A percentile compares a stretch with the other conserved stretches of the same genome.
These are phyloP conservation scores for Erigeron canadensis DNA, from an alignment of 129 eudicot species.

Conservation along the genomic window DNA sequence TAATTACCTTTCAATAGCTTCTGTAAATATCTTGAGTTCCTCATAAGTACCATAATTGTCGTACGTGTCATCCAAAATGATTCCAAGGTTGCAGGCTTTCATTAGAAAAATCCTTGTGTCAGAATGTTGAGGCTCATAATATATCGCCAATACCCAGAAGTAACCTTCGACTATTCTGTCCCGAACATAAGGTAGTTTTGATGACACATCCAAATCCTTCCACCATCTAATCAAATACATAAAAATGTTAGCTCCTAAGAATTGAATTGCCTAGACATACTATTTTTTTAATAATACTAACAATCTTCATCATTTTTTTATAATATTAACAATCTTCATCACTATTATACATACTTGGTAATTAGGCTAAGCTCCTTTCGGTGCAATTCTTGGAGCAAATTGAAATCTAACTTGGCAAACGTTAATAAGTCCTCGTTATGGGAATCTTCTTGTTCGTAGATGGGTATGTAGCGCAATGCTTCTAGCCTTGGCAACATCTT, in stretches of 20 bases:
- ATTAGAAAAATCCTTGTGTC: neutral
- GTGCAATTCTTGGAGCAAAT: slow-evolving; percentile 6
- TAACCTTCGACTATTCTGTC: no score
- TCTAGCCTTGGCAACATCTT: slow-evolving; percentile 4
- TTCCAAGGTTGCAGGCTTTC: neutral
- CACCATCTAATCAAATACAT: no score
- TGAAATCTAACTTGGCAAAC: neutral
- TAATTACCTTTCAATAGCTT: slow-evolving; percentile 39
- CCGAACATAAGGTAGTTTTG: no score
- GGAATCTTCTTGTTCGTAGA: neutral
- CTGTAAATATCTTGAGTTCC: slow-evolving; percentile 33
- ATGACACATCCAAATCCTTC: no score
- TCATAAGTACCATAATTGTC: slow-evolving; percentile 27
- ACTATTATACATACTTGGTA: neutral
- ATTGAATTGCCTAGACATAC: no score
- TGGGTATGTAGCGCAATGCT: neutral
- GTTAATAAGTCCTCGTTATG: neutral
- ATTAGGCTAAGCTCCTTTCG: slow-evolving; percentile 8
- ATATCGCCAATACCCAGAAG: no score
- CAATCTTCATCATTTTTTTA: no score
- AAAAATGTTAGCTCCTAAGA: no score
- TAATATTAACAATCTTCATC: no score
- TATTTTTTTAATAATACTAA: no score
- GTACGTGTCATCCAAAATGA: slow-evolving; percentile 49
- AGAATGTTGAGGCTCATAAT: no score